A percentile compares a stretch with the other conserved stretches of the same genome.
Conservation (phyloP, 352 stramenopile genomes). For the Phytophthora kernoviae region DNA sequence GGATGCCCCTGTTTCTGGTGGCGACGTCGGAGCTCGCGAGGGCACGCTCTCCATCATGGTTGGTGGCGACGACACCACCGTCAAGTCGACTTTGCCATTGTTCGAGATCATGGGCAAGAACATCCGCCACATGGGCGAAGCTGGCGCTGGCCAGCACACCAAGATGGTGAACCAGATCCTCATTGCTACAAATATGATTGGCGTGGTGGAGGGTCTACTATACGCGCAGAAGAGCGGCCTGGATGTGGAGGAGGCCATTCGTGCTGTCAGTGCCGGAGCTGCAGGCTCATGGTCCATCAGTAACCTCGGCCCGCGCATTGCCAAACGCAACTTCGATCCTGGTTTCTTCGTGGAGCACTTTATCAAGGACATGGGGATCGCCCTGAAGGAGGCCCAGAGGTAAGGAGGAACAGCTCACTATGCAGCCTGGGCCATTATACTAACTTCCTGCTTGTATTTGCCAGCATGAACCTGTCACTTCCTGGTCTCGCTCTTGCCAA, state of each 20-base stretch:
- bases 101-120: constrained; percentile 93
- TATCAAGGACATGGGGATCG: constrained; percentile 92
- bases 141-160: constrained; percentile 86
- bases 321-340: constrained; percentile 88
- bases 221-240: constrained; percentile 88
- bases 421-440: background rate
- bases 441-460: constrained; percentile 2
- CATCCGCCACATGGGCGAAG: constrained; percentile 87
- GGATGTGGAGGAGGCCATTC: constrained; percentile 87
- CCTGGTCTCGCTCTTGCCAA: constrained; percentile 86
- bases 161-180: constrained; percentile 94
- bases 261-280: constrained; percentile 82
- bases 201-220: constrained; percentile 86
- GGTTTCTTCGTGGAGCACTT: constrained; percentile 93
- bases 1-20: constrained; percentile 85
- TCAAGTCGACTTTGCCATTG: constrained; percentile 78
- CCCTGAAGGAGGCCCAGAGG: constrained; percentile 82
- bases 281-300: constrained; percentile 91
- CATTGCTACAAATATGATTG: constrained; percentile 91
- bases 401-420: constrained; percentile 9
- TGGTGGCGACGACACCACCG: constrained; percentile 75
- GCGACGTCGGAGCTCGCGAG: constrained; percentile 85
- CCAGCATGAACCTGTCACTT: constrained; percentile 86
- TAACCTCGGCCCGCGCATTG: constrained; percentile 89
- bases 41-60: constrained; percentile 92